Conservation (phyloP, 805 yeast species). For the Millerozyma miso region DNA sequence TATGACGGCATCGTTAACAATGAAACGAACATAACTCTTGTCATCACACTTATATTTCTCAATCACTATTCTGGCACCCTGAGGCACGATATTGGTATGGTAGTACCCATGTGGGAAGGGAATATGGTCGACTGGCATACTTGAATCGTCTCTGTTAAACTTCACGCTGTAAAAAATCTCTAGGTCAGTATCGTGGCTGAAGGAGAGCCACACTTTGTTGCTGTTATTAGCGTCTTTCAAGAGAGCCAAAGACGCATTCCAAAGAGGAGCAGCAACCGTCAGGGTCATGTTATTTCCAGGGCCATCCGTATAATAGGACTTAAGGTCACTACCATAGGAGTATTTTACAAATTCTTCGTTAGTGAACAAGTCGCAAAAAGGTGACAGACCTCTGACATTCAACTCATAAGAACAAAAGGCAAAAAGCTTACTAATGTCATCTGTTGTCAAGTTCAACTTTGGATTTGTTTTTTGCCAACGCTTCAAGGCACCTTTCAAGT, state of each 20-base stretch:
- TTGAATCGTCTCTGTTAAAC: constrained; percentile 47
- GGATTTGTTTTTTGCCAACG: constrained; percentile 55
- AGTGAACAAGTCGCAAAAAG: constrained; percentile 65
- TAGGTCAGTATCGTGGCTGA: constrained; percentile 72
- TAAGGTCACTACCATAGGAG: constrained; percentile 58
- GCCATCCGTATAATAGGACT: constrained; percentile 58
- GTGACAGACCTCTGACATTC: constrained; percentile 63
- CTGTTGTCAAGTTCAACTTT: constrained; percentile 46
- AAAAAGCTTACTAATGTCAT: constrained; percentile 52
- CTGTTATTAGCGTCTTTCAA: constrained; percentile 39
- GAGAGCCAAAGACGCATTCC: constrained; percentile 46
- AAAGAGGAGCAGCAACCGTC: constrained; percentile 56
- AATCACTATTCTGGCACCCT: constrained; percentile 36
- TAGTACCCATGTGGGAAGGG: constrained; percentile 47
- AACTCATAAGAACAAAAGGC: constrained; percentile 72
- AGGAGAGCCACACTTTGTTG: constrained; percentile 60
- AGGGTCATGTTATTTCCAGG: constrained; percentile 57
- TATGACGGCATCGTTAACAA: constrained; percentile 37
- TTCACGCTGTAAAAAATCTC: constrained; percentile 60
- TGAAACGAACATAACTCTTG: constrained; percentile 32
- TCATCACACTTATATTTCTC: constrained; percentile 32
- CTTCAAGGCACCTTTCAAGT: constrained; percentile 49
- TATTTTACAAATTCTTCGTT: constrained; percentile 60
- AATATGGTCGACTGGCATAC: constrained; percentile 43
- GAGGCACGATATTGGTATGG: constrained; percentile 35